A percentile compares a stretch with the other conserved stretches of the same genome.
phyloP scores from a whole-genome alignment of 2,329 filamentous ascomycete species.

The Diaporthe sp. region DNA sequence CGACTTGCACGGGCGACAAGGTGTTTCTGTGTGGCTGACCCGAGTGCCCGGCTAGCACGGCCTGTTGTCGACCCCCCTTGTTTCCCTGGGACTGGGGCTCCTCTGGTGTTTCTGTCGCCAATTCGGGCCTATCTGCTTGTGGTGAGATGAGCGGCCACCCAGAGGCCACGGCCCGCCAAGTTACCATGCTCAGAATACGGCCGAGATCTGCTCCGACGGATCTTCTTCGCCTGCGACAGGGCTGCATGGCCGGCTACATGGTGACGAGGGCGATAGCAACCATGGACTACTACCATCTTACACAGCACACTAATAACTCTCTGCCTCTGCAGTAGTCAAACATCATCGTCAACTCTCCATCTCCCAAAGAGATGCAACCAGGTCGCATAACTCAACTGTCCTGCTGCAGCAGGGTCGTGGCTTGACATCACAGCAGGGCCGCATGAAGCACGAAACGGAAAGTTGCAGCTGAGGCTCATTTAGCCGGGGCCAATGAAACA shows the following conservation, averaged over 20 bases:
- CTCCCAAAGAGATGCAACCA: not conserved
- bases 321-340: not conserved
- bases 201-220: conserved; percentile 36
- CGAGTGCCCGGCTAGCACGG: conserved; percentile 30
- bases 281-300: not conserved
- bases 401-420: not conserved
- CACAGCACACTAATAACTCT: not conserved
- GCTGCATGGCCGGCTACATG: conserved; percentile 19
- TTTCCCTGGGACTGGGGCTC: not conserved
- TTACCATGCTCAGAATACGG: conserved; percentile 30
- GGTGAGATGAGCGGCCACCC: conserved; percentile 28
- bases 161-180: conserved; percentile 29
- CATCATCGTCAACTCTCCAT: not conserved
- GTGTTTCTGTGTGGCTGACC: not conserved
- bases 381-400: not conserved
- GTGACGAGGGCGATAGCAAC: not conserved
- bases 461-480: conserved; percentile 13
- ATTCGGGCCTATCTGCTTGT: conserved; percentile 33
- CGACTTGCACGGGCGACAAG: not conserved
- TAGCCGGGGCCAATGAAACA: conserved; percentile 31
- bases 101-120: conserved; percentile 21
- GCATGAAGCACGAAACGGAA: not conserved
- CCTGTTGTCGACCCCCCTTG: conserved; percentile 20
- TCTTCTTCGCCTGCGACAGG: conserved; percentile 28
- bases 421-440: not conserved